phyloP scores from a whole-genome alignment of 371 early-diverging fungal species.

The Capniomyces stellatus region DNA sequence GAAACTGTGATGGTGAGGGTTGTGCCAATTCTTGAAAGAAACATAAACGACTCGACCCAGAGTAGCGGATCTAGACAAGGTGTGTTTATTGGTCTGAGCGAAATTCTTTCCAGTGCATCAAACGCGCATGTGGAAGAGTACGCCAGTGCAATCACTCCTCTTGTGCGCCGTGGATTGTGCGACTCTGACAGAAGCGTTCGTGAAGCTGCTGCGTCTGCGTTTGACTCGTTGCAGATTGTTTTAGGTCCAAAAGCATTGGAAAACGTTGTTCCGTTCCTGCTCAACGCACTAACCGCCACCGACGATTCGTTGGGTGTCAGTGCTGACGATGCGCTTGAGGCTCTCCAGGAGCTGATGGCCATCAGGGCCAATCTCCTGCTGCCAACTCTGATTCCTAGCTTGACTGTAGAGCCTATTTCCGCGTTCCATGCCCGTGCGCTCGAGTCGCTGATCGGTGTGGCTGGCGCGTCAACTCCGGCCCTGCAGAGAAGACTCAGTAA shows the following conservation, averaged over 20 bases:
- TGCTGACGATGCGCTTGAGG: conserved; percentile 67
- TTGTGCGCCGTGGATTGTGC: conserved; percentile 59
- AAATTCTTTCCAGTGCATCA: conserved; percentile 74
- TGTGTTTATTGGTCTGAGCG: conserved; percentile 80
- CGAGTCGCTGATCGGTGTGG: conserved; percentile 75
- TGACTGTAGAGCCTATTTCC: conserved; percentile 71
- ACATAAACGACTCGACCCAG: conserved; percentile 41
- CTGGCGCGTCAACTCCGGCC: conserved; percentile 41
- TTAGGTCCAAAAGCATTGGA: conserved; percentile 84
- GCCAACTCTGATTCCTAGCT: conserved; percentile 87
- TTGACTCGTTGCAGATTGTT: conserved; percentile 77
- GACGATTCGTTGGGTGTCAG: conserved; percentile 33
- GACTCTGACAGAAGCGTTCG: conserved; percentile 67
- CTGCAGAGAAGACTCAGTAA: conserved; percentile 59
- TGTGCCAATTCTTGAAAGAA: conserved; percentile 69
- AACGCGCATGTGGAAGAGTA: conserved; percentile 66
- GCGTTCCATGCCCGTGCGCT: conserved; percentile 83
- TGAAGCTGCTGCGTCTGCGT: conserved; percentile 84
- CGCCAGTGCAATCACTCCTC: conserved; percentile 57
- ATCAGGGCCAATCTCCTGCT: conserved; percentile 87
- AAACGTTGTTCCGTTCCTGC: conserved; percentile 68
- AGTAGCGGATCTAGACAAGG: conserved; percentile 48
- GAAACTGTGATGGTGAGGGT: conserved; percentile 70
- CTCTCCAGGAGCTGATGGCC: conserved; percentile 89
- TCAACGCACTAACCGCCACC: conserved; percentile 46